These are phyloP conservation scores for Euphorbia pulcherrima DNA, from an alignment of 345 rosid genomes.

Conservation along the genomic window DNA sequence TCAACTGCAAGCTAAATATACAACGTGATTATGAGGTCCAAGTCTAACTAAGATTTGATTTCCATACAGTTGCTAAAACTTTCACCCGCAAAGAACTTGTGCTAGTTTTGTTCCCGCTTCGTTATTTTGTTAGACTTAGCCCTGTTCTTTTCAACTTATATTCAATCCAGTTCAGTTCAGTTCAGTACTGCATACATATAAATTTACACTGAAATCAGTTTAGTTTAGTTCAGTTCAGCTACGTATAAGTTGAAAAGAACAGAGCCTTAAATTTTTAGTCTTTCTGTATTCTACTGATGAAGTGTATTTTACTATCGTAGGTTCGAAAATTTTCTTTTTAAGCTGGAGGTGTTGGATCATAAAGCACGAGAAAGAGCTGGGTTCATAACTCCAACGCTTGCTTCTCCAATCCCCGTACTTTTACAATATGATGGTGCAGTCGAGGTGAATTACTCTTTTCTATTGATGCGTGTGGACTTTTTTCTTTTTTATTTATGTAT, in stretches of 20 bases:
- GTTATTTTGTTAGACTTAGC: neutral
- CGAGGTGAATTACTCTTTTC: conserved; percentile 58
- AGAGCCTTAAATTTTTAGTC: too few relatives aligned
- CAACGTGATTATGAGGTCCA: neutral
- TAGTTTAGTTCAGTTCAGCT: too few relatives aligned
- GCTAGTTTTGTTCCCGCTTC: neutral
- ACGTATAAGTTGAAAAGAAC: too few relatives aligned
- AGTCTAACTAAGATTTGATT: neutral
- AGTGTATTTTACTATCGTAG: conserved; percentile 31
- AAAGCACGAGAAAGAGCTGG: conserved; percentile 97
- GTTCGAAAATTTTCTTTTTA: conserved; percentile 75
- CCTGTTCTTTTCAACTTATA: too few relatives aligned
- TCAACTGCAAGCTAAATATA: neutral
- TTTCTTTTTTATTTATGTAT: neutral
- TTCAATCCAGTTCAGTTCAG: too few relatives aligned
- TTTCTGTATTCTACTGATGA: neutral
- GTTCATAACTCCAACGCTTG: conserved; percentile 75
- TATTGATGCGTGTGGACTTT: conserved; percentile 10
- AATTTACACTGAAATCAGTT: too few relatives aligned
- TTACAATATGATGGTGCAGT: conserved; percentile 77
- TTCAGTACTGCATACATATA: too few relatives aligned
- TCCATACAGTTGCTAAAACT: neutral
- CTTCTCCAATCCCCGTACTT: conserved; percentile 75
- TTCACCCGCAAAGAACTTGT: neutral
- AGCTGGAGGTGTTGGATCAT: conserved; percentile 95